Evolutionary conservation across 1,284 basidiomycete species (phyloP), one percentile per base, ranked within the genome.

Genomic region (Microbotryomycetes sp.): DNA sequence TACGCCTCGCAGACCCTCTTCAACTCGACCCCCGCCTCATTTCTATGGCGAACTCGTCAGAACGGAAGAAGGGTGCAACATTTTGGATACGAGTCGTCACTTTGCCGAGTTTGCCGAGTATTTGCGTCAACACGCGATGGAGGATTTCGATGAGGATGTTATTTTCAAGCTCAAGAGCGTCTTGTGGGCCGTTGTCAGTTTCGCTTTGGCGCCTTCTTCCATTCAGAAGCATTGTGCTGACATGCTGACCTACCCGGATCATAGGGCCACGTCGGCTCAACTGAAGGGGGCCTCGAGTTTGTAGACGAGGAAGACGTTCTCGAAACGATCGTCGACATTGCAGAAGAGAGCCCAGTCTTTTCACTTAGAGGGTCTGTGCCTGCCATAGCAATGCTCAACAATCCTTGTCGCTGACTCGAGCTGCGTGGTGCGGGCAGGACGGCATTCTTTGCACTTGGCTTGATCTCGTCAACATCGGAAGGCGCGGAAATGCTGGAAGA

Each of bases 41-140:
- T 97, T 99, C 76, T 96, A 97, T 70, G 93, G 94, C 24, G 92
- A 97, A 74, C 88, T 98, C 80, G 87, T 91, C 49, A 97, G 97
- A 75, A 98, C 96, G 1, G 86, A 88, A 54, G 85, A 93, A 57
- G 96, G 96, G 0, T 94, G 92, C 74, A 86, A 88, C 72, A 85
- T 94, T 15, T 78, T 99, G 48, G 82, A 85, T 57, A 89, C 92
- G 62, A 91, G 89, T 70, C 91, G 90, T 0, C 91, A 98, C 73
- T 93, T 98, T 72, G 76, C 81, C 6, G 90, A 94, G 62, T 97
- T 97, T 74, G 86, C 89, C 0, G 86, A 91, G 64, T 89, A 93
- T 68, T 89, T 98, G 59, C 83, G 90, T 18, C 81, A 86, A 67
- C 90, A 98, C 75, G 88, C 86, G 18, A 79, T 87, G 61, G 93